phyloP scores from a whole-genome alignment of 768 basidiomycete genomes.

The Inosperma sp. region DNA sequence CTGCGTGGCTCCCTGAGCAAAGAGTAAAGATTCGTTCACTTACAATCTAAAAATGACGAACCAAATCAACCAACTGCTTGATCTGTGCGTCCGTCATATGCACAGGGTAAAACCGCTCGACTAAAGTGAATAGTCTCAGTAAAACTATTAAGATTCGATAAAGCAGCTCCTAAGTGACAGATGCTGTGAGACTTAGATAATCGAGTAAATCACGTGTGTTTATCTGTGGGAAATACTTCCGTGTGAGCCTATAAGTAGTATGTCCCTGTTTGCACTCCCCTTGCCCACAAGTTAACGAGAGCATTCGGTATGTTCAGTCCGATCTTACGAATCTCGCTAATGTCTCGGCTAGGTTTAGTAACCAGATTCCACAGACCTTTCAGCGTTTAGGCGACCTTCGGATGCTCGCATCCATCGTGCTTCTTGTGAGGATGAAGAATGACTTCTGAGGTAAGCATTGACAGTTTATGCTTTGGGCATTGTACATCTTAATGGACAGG shows the following conservation, averaged over 20 bases:
- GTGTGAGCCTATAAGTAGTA: no score
- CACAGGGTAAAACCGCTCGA: not conserved
- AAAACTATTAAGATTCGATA: no score
- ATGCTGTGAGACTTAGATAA: no score
- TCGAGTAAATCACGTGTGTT: no score
- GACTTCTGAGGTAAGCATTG: slow-evolving; percentile 47
- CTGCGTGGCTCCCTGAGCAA: slow-evolving; percentile 67
- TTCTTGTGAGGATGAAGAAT: slow-evolving; percentile 59
- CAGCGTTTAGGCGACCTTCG: slow-evolving; percentile 52
- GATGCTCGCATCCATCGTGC: slow-evolving; percentile 69
- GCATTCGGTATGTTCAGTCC: no score
- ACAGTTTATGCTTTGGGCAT: not conserved
- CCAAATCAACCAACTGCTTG: slow-evolving; percentile 55
- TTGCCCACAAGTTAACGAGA: not conserved
- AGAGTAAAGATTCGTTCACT: not conserved
- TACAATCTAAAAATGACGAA: slow-evolving; percentile 14
- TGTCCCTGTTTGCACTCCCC: not conserved
- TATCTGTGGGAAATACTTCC: no score
- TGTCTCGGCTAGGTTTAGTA: not conserved
- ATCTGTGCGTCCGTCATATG: slow-evolving; percentile 43
- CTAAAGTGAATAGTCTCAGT: not conserved
- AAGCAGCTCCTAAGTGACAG: no score
- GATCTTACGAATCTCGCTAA: no score
- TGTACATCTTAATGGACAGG: not conserved
- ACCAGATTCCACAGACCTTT: slow-evolving; percentile 39